Evolutionary conservation across 202 grass and related monocot genomes (phyloP).

Genomic region (Panicum hallii): DNA sequence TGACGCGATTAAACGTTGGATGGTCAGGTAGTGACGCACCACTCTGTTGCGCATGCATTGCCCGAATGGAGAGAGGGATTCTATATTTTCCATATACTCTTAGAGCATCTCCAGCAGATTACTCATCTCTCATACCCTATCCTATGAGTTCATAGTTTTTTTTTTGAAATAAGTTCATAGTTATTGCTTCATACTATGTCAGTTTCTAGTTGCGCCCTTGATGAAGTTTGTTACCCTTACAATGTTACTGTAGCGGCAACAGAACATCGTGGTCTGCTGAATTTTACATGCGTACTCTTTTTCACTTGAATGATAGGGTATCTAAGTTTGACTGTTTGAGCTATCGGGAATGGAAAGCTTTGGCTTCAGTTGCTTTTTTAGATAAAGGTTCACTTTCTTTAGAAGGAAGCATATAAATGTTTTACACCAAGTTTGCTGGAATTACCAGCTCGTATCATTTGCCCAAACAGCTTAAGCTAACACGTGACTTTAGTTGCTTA

Average conservation of each 20-base stretch:
- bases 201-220: neutral
- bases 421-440: neutral
- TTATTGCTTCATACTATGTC: neutral
- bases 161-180: neutral
- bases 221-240: neutral
- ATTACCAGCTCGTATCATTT: neutral
- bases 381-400: neutral
- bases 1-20: neutral
- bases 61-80: neutral
- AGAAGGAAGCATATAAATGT: neutral
- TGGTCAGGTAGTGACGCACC: neutral
- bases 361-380: neutral
- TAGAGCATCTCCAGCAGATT: too few species aligned
- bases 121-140: too few species aligned
- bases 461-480: neutral
- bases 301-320: neutral
- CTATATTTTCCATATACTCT: neutral
- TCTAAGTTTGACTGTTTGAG: neutral
- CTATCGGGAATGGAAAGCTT: neutral
- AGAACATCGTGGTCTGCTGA: neutral
- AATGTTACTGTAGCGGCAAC: neutral
- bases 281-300: neutral
- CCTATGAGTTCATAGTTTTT: too few species aligned
- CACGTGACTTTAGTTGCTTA: neutral
- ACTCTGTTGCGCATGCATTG: neutral